Conservation (phyloP, 1,139 yeast species). For the Blastobotrys malaysiensis region DNA sequence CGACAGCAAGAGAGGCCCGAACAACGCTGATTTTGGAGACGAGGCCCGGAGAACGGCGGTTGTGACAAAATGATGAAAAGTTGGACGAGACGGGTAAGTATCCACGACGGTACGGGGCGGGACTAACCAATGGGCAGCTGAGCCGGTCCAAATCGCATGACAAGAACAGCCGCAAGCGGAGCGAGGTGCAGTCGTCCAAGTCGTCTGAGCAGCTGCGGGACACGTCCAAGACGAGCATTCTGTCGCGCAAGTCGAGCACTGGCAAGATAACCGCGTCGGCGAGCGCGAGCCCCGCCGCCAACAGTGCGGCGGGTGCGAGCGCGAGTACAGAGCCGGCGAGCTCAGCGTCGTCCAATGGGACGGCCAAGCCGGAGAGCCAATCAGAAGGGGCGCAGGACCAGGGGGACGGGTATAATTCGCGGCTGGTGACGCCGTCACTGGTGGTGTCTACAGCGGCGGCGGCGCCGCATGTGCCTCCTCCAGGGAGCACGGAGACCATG, state of each 20-base stretch:
- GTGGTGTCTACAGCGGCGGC: slow-evolving; percentile 8
- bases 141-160: slow-evolving; percentile 30
- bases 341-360: not conserved
- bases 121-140: slow-evolving; percentile 16
- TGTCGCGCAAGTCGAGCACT: slow-evolving; percentile 7
- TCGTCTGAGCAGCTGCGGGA: slow-evolving; percentile 21
- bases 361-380: not conserved
- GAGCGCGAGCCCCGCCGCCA: slow-evolving; percentile 1
- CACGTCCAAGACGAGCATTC: slow-evolving; percentile 12
- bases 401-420: not conserved
- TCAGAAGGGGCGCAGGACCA: not conserved
- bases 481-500: slow-evolving; percentile 37
- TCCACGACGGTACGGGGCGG: not conserved
- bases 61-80: slow-evolving; percentile 34
- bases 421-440: slow-evolving; percentile 6
- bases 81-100: slow-evolving; percentile 34
- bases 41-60: not conserved
- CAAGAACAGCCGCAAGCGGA: slow-evolving; percentile 16
- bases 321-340: not conserved
- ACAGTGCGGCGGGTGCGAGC: slow-evolving; percentile 1
- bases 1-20: not conserved
- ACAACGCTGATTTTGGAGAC: not conserved
- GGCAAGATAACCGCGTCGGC: slow-evolving; percentile 1
- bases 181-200: slow-evolving; percentile 15
- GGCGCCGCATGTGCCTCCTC: slow-evolving; percentile 29